Evolutionary conservation across 2,329 filamentous ascomycete species (phyloP).

Genomic region (Pseudogymnoascus pannorum): DNA sequence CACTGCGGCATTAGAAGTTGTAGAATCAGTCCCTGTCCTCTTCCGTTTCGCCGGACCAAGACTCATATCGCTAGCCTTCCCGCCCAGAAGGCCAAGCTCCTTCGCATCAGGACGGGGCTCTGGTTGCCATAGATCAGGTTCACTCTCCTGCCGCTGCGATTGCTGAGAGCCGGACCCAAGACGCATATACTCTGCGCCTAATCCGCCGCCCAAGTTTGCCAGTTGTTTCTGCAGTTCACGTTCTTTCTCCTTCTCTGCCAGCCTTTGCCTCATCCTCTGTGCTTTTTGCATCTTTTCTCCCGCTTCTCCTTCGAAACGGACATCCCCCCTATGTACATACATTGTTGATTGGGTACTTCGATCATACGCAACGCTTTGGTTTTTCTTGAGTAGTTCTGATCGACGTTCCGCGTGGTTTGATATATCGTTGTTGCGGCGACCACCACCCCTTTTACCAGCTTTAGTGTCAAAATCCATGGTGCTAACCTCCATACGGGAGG

Average conservation of each 20-base stretch:
- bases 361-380: slow-evolving; percentile 44
- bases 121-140: slow-evolving; percentile 12
- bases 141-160: slow-evolving; percentile 12
- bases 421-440: slow-evolving; percentile 16
- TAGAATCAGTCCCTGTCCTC: slow-evolving; percentile 37
- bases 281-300: slow-evolving; percentile 53
- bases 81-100: slow-evolving; percentile 36
- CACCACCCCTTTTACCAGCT: slow-evolving; percentile 11
- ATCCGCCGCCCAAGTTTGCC: slow-evolving; percentile 54
- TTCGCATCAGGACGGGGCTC: slow-evolving; percentile 37
- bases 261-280: slow-evolving; percentile 56
- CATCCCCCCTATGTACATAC: slow-evolving; percentile 36
- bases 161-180: slow-evolving; percentile 13
- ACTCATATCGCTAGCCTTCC: slow-evolving; percentile 39
- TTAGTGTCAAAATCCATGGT: slow-evolving; percentile 46
- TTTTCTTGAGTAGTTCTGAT: slow-evolving; percentile 23
- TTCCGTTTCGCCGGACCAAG: slow-evolving; percentile 57
- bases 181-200: slow-evolving; percentile 65
- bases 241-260: slow-evolving; percentile 64
- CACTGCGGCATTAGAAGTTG: slow-evolving; percentile 27
- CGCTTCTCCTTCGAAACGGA: slow-evolving; percentile 36
- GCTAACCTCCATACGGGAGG: slow-evolving; percentile 72
- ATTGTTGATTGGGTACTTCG: slow-evolving; percentile 49
- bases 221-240: slow-evolving; percentile 64
- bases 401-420: slow-evolving; percentile 19